Evolutionary conservation across 768 basidiomycete genomes (phyloP), one percentile per base, ranked within the genome.

Genomic region (Chlorophyllum brunneum): DNA sequence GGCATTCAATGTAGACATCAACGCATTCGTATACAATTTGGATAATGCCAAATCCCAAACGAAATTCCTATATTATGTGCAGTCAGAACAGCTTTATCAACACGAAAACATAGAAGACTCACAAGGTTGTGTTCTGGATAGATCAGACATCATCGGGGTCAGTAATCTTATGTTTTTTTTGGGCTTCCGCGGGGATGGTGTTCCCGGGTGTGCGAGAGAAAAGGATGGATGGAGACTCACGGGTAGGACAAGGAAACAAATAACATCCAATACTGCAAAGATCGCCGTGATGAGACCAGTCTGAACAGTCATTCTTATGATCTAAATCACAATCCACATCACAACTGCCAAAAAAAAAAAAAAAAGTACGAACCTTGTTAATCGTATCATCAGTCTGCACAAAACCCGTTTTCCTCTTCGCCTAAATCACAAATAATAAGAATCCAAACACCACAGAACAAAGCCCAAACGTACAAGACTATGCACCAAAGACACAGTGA

Each of bases 1-100:
- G 20, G 77, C 72, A 40, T 79, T 78, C 22, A 79, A 66, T 1
- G 77, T 74, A 3, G 76, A 77, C 37, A 79, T 60, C 2, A 78
- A 65, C 44, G 74, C 76, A 47, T 78, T 79, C 11, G 74, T 51
- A 58, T 79, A 79, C 4, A 79, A 65, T 46, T 77, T 78, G 1
- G 74, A 69, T 8, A 79, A 63, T 8, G 74, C 65, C 20, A 79
- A 63, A 55, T 78, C 76, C 72, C 73, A 79, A 8, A 77, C 49
- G 55, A 79, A 79, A 57, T 78, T 79, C 13, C 75, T 74, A 40
- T 3, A 10, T 24, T 55, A 20, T 47, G 13, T 10, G 15, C 22
- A 15, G 27, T 9, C 2, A 40, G 7, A n/a, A 20, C 15, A 18
- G 33, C 42, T 4, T 11, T 20, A 2, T 6, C 15, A 24, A 51